Evolutionary conservation across 352 stramenopile species (phyloP), one percentile per base, ranked within the genome.

Genomic region (Pythium dissimile): DNA sequence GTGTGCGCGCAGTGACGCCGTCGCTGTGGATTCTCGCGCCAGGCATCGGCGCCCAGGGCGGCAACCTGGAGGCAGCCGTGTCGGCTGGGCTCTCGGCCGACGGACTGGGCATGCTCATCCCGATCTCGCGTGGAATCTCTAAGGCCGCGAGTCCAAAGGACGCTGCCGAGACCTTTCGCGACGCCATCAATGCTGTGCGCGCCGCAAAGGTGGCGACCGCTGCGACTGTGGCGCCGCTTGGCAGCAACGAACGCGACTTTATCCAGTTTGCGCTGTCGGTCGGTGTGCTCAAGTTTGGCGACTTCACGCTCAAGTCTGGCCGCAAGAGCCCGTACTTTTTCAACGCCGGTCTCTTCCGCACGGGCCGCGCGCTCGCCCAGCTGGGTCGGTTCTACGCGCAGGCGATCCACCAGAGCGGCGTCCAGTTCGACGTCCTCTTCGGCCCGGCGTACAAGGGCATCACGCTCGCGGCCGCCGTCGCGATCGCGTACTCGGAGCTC

Each of bases 381-480:
- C 75, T 99, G 15, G 94, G 93, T 53, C 92, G 77, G 60, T 97
- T 96, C 62, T 99, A 99, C 73, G 95, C 95, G 1, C 77, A 94
- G 35, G 83, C 95, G 11, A 98, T 99, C 56, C 54, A 90, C 71
- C 69, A 85, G 21, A 95, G 82, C 41, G 86, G 84, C 20, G 72
- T 99, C 5, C 84, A 95, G 44, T 99, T 99, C 67, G 97, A 99
- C 62, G 94, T 99, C 44, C 73, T 99, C 26, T 99, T 99, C 69
- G 97, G 97, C 0, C 97, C 97, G 4, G 97, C 97, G 1, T 99
- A 99, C 91, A 99, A 99, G 85, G 97, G 97, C 51, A 99, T 99
- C 72, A 98, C 96, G 27, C 79, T 99, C 7, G 91, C 89, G 26
- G 96, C 95, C 12, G 84, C 97, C 26, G 95, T 99, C 8, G 92